A percentile compares a stretch with the other conserved stretches of the same genome.
These are phyloP conservation scores for Fragaria vesca DNA, from an alignment of 306 rosid species.

Conservation along the genomic window DNA sequence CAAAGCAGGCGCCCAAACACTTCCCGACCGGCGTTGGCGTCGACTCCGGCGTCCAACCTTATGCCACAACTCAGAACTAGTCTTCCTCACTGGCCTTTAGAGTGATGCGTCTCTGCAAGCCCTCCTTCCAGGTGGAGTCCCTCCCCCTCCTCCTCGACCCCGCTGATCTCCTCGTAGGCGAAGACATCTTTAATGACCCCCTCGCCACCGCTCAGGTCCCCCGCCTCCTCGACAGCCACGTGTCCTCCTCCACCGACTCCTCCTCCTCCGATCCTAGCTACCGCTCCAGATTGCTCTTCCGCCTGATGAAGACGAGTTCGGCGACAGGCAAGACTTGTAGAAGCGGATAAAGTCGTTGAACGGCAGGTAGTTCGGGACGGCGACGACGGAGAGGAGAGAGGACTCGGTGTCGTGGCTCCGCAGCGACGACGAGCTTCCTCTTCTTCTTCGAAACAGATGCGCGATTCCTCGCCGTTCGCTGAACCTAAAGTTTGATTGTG, in stretches of 20 bases:
- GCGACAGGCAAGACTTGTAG: slow-evolving; percentile 59
- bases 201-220: slow-evolving; percentile 43
- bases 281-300: slow-evolving; percentile 70
- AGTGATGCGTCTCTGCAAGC: slow-evolving; percentile 87
- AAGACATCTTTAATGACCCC: slow-evolving; percentile 76
- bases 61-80: too few relatives aligned
- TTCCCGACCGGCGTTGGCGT: too few relatives aligned
- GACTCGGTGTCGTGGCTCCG: slow-evolving; percentile 50
- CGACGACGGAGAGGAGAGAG: slow-evolving; percentile 60
- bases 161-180: slow-evolving; percentile 79
- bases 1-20: too few relatives aligned
- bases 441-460: slow-evolving; percentile 63
- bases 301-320: slow-evolving; percentile 71
- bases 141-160: slow-evolving; percentile 76
- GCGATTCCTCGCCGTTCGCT: slow-evolving; percentile 67
- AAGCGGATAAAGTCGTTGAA: slow-evolving; percentile 70
- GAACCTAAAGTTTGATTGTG: slow-evolving; percentile 33
- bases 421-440: slow-evolving; percentile 42
- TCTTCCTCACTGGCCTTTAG: slow-evolving; percentile 64
- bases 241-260: slow-evolving; percentile 25
- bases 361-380: slow-evolving; percentile 82
- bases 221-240: slow-evolving; percentile 30
- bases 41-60: too few relatives aligned
- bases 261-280: slow-evolving; percentile 49
- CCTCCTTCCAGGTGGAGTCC: slow-evolving; percentile 81